Conservation (phyloP, 1,284 basidiomycete genomes). For the Grifola frondosa region DNA sequence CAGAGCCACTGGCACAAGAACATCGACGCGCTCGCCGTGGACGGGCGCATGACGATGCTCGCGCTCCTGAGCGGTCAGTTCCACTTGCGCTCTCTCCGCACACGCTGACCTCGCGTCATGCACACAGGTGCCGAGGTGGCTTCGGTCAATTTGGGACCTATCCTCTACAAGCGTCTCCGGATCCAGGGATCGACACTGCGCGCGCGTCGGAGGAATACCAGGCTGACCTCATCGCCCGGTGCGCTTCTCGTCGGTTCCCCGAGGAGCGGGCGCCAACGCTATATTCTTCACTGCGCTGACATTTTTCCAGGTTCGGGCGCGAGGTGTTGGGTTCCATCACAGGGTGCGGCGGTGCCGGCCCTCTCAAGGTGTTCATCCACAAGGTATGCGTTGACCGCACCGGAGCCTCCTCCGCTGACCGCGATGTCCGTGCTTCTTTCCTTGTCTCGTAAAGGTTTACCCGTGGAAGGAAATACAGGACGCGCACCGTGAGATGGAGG, state of each 20-base stretch:
- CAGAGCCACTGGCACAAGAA: slow-evolving; percentile 85
- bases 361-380: slow-evolving; percentile 75
- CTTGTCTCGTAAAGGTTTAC: slow-evolving; percentile 54
- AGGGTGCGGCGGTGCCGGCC: slow-evolving; percentile 52
- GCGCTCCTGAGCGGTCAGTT: slow-evolving; percentile 68
- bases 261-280: not conserved
- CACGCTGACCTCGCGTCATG: not conserved
- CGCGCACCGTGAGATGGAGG: slow-evolving; percentile 87
- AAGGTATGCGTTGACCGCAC: slow-evolving; percentile 44
- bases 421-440: slow-evolving; percentile 7
- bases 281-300: slow-evolving; percentile 3
- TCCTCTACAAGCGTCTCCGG: slow-evolving; percentile 85
- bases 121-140: slow-evolving; percentile 61
- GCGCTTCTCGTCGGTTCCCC: slow-evolving; percentile 13
- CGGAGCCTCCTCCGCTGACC: not conserved
- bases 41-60: slow-evolving; percentile 78
- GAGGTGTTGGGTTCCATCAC: slow-evolving; percentile 63
- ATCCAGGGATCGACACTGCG: slow-evolving; percentile 91
- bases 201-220: slow-evolving; percentile 83
- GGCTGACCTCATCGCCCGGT: slow-evolving; percentile 71
- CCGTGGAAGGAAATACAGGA: slow-evolving; percentile 81
- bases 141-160: slow-evolving; percentile 62
- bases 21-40: slow-evolving; percentile 70
- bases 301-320: slow-evolving; percentile 37
- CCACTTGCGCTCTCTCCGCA: not conserved